Percentiles rank a stretch among this genome's conserved stretches.
Conservation (phyloP, 441 rosid species). For the Populus hybrid region DNA sequence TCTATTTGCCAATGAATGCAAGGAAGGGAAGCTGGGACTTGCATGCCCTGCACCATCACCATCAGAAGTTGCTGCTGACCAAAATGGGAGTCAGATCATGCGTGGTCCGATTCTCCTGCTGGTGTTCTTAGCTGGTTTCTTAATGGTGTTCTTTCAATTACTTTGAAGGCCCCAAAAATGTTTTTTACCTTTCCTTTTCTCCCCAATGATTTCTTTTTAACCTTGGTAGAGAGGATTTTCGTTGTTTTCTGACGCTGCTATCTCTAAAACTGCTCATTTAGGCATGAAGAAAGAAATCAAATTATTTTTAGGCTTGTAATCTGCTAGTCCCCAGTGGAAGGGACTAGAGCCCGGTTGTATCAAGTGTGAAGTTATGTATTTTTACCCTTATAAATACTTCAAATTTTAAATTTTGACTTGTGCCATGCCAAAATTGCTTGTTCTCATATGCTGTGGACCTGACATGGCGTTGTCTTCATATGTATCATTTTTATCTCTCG, state of each 20-base stretch:
- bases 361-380: not conserved
- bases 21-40: constrained; percentile 58
- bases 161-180: constrained; percentile 24
- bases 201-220: not conserved
- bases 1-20: constrained; percentile 71
- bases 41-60: constrained; percentile 48
- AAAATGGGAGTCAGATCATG: constrained; percentile 19
- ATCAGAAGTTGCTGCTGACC: constrained; percentile 16
- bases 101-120: constrained; percentile 19
- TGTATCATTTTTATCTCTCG: not conserved
- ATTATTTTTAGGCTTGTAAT: constrained; percentile 7
- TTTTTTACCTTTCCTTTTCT: constrained; percentile 3
- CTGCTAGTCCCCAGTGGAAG: not conserved
- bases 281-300: not conserved
- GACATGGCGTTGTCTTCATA: not conserved
- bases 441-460: not conserved
- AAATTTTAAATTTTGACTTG: not conserved
- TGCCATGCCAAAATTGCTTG: not conserved
- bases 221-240: not conserved
- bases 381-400: not conserved
- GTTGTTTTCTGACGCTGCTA: not conserved
- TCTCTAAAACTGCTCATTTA: not conserved
- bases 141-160: constrained; percentile 22
- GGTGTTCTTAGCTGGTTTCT: constrained; percentile 25
- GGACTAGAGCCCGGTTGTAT: not conserved